phyloP scores from a whole-genome alignment of 306 rosid species.

The Ormosia semicastrata region DNA sequence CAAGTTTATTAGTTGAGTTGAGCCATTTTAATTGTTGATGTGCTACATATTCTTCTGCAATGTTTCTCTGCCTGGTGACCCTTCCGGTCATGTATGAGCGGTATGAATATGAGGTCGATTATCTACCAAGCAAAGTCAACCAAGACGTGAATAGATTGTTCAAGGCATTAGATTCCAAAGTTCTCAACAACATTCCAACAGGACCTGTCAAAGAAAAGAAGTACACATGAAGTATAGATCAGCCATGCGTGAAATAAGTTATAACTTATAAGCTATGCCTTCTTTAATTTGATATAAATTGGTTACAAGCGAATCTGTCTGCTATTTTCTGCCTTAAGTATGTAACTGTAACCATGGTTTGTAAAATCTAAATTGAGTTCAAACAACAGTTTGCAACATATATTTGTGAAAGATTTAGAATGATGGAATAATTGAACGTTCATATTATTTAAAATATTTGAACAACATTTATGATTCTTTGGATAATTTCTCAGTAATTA shows the following conservation, averaged over 20 bases:
- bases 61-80: conserved; percentile 37
- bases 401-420: neutral
- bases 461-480: neutral
- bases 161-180: no score
- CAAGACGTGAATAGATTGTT: no score
- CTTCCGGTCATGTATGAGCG: no score
- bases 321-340: neutral
- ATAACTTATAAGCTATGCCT: no score
- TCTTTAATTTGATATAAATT: no score
- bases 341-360: neutral
- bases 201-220: no score
- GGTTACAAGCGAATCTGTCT: neutral
- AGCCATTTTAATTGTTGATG: neutral
- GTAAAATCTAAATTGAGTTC: neutral
- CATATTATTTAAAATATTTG: neutral
- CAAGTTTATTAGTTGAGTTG: neutral
- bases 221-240: no score
- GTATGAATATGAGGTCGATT: no score
- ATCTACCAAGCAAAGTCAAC: no score
- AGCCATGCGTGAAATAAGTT: no score
- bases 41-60: conserved; percentile 25
- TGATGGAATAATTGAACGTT: no score
- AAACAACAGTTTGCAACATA: neutral
- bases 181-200: no score
- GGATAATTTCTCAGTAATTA: neutral